Base-by-base conservation (phyloP, 805 yeast genomes). In the Osmozyma mogii region DNA sequence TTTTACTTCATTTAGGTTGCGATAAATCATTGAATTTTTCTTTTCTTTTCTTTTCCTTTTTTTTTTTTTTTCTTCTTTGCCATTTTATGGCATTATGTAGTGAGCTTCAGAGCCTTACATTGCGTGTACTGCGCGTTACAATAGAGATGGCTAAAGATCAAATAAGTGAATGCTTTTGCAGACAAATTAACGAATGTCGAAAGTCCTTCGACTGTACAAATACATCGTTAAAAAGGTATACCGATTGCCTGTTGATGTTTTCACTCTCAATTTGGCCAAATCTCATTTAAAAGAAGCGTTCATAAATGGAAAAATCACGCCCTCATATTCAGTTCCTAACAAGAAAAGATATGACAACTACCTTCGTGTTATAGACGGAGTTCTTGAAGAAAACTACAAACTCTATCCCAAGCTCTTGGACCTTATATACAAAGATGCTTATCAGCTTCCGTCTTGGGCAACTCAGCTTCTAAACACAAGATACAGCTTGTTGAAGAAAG, bases 171-270 rank as follows among this genome's bases (percentile, higher is more conserved):
- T n/a, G 21, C 13, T 14, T 15, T 14, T 24, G 8, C 17, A 24
- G 9, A n/a, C n/a, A n/a, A n/a, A n/a, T n/a, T n/a, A n/a, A n/a
- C n/a, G n/a, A n/a, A n/a, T n/a, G n/a, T n/a, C n/a, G n/a, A n/a
- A n/a, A n/a, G n/a, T n/a, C n/a, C n/a, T n/a, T n/a, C n/a, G n/a
- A n/a, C n/a, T n/a, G n/a, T n/a, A n/a, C n/a, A n/a, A n/a, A n/a
- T n/a, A n/a, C 21, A 8, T 18, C 21, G 8, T 8, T 18, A 18
- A 43, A 24, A 31, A 39, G 21, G 27, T 59, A 5, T 41, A 38
- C 16, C 45, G 52, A 22, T 48, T 61, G 17, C 67, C 65, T 5
- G 28, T 60, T 9, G 61, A 53, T 24, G 14, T 4, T 5, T 22
- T 6, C 24, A 36, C 21, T 36, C 31, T 34, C 8, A 36, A 18